Percentiles rank a stretch among this genome's conserved stretches.
Conservation (phyloP, 495 filamentous ascomycete species). For the Podospora comata region DNA sequence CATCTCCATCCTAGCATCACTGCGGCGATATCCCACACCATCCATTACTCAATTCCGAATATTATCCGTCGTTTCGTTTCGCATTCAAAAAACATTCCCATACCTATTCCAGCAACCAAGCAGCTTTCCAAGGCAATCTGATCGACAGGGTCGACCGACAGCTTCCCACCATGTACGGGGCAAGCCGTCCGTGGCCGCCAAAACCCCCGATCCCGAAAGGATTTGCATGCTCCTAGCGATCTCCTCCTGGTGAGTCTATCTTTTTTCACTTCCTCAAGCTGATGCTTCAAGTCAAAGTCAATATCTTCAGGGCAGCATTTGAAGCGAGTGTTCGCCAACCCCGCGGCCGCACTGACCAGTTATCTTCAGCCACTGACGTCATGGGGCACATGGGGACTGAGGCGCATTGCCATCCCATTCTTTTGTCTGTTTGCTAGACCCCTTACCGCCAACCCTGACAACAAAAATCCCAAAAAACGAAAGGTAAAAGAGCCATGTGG, state of each 20-base stretch:
- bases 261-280: neutral
- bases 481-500: neutral
- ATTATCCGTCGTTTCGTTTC: neutral
- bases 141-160: slow-evolving; percentile 8
- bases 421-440: neutral
- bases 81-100: neutral
- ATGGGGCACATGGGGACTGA: neutral
- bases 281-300: neutral
- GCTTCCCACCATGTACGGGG: neutral
- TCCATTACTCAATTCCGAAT: neutral
- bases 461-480: neutral
- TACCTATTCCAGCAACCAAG: neutral
- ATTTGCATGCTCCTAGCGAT: neutral
- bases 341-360: neutral
- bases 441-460: neutral
- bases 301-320: neutral
- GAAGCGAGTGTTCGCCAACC: neutral
- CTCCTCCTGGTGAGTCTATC: neutral
- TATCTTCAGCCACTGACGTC: slow-evolving; percentile 5
- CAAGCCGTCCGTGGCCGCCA: neutral
- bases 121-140: neutral
- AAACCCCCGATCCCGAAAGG: neutral
- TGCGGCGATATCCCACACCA: neutral
- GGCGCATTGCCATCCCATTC: neutral
- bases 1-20: neutral